Evolutionary conservation across 176 grass and related monocot species (phyloP).

Genomic region (Zoysia pacifica): DNA sequence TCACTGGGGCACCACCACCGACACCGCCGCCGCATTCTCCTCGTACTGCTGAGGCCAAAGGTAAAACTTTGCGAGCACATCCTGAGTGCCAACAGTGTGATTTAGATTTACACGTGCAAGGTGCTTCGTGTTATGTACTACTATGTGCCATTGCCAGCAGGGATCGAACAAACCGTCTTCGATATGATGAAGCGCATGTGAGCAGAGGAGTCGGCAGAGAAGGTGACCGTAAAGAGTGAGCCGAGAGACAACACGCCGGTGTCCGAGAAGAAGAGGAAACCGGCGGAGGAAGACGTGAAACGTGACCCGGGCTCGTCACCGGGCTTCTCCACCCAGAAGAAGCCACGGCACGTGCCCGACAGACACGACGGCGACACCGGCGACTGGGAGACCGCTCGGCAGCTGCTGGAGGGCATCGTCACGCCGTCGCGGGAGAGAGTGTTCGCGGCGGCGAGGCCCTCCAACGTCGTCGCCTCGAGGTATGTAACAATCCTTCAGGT

Average conservation of each 20-base stretch:
- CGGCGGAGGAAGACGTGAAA: neutral
- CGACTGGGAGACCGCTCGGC: slow-evolving; percentile 2
- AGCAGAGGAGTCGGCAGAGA: neutral
- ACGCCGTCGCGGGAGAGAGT: slow-evolving; percentile 5
- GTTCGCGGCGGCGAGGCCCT: neutral
- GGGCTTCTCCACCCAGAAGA: neutral
- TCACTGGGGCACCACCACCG: neutral
- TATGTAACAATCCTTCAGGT: slow-evolving; percentile 21
- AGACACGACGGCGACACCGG: neutral
- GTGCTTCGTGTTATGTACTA: neutral
- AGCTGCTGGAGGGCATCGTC: slow-evolving; percentile 22
- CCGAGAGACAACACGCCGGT: neutral
- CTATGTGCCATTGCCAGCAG: neutral
- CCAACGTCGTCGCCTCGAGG: neutral
- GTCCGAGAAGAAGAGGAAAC: slow-evolving; percentile 31
- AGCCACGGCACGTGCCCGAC: neutral
- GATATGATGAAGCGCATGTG: slow-evolving; percentile 9
- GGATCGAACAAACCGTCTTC: neutral
- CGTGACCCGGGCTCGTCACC: neutral
- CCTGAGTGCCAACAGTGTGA: neutral
- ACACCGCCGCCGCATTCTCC: neutral
- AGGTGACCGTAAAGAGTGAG: slow-evolving; percentile 11
- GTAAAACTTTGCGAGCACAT: neutral
- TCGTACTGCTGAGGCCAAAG: neutral
- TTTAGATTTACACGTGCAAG: neutral